These are phyloP conservation scores for Saccharomycopsis sp. DNA, from an alignment of 805 yeast genomes.

Conservation along the genomic window DNA sequence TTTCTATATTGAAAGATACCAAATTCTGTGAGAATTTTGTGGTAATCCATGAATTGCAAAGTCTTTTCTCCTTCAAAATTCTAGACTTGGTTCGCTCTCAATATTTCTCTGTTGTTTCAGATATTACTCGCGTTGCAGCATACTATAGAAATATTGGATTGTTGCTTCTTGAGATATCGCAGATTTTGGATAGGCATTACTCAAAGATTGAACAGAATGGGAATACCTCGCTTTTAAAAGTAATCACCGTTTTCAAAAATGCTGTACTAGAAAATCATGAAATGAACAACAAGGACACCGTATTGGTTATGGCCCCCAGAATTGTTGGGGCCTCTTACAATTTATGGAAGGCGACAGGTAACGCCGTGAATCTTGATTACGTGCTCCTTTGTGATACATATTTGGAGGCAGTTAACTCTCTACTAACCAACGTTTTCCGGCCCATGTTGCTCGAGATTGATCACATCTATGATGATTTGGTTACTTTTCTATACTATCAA, in stretches of 20 bases:
- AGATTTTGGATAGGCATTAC: neutral
- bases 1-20: neutral
- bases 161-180: neutral
- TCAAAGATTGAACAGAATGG: neutral
- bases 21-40: neutral
- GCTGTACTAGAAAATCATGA: neutral
- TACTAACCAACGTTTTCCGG: neutral
- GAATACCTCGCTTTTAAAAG: neutral
- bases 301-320: neutral
- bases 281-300: neutral
- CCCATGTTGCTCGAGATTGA: neutral
- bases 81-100: slow-evolving; percentile 2
- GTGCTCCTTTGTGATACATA: neutral
- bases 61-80: neutral
- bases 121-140: neutral
- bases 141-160: slow-evolving; percentile 9
- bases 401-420: neutral
- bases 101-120: neutral
- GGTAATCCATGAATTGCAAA: slow-evolving; percentile 3
- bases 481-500: slow-evolving; percentile 9
- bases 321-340: neutral
- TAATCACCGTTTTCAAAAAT: neutral
- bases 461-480: slow-evolving; percentile 15
- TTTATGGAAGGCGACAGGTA: neutral
- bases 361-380: neutral